A percentile compares a stretch with the other conserved stretches of the same genome.
Conservation (phyloP, 345 rosid genomes). For the Lagerstroemia speciosa region DNA sequence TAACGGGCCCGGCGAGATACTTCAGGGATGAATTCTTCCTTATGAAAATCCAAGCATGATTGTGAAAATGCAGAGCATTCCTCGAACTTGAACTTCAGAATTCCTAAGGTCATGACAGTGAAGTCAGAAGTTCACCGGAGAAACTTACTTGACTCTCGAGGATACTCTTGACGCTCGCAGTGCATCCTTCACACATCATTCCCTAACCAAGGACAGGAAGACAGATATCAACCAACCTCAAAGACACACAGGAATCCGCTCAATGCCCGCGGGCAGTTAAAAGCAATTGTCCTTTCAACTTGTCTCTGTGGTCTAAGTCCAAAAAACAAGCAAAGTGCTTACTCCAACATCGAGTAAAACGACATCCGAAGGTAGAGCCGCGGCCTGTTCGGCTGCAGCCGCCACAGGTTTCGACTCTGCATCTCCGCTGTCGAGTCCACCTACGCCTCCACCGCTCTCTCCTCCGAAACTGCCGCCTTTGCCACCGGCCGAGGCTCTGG, state of each 20-base stretch:
- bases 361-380: slow-evolving; percentile 49
- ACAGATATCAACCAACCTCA: background rate
- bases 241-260: background rate
- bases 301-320: background rate
- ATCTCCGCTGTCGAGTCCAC: slow-evolving; percentile 47
- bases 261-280: background rate
- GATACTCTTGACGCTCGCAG: slow-evolving; percentile 87
- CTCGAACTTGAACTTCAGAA: too few relatives aligned
- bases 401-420: slow-evolving; percentile 38
- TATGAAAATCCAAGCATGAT: too few relatives aligned
- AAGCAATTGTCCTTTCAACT: slow-evolving; percentile 5
- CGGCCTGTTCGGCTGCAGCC: slow-evolving; percentile 33
- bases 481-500: slow-evolving; percentile 31
- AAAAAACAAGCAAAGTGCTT: slow-evolving; percentile 15
- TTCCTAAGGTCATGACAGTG: background rate
- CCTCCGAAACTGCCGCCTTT: slow-evolving; percentile 36
- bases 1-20: too few relatives aligned
- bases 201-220: slow-evolving; percentile 35
- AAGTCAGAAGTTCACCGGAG: background rate
- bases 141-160: slow-evolving; percentile 75
- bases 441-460: slow-evolving; percentile 31
- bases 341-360: slow-evolving; percentile 88
- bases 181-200: slow-evolving; percentile 97
- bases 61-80: background rate
- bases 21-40: too few relatives aligned